These are phyloP conservation scores for Elongisporangium undulatum DNA, from an alignment of 352 stramenopile genomes.

Conservation along the genomic window DNA sequence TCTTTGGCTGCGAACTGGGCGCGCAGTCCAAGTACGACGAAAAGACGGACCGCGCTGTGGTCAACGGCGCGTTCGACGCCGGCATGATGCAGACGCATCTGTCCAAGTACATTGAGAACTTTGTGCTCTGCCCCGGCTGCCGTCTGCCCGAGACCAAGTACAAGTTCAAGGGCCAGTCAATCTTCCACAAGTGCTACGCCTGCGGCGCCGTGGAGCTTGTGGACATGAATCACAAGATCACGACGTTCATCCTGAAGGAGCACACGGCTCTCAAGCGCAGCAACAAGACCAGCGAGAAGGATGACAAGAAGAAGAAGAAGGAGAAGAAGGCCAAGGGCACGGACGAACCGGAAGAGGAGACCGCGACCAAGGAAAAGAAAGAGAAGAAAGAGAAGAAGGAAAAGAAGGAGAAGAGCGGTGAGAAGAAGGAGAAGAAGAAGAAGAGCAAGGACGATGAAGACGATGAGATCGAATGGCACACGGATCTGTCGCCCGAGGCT, in stretches of 20 bases:
- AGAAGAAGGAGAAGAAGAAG: slow-evolving; percentile 79
- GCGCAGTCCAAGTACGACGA: slow-evolving; percentile 97
- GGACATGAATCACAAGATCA: slow-evolving; percentile 98
- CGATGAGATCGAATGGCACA: slow-evolving; percentile 84
- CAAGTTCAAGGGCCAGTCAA: slow-evolving; percentile 97
- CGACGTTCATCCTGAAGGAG: slow-evolving; percentile 96
- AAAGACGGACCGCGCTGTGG: slow-evolving; percentile 94
- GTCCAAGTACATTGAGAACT: slow-evolving; percentile 98
- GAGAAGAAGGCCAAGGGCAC: slow-evolving; percentile 47
- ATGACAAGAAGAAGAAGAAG: slow-evolving; percentile 77
- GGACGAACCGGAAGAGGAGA: slow-evolving; percentile 67
- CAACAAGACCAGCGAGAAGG: slow-evolving; percentile 82
- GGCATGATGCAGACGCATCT: slow-evolving; percentile 94
- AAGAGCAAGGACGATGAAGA: slow-evolving; percentile 68
- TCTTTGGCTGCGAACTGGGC: slow-evolving; percentile 98
- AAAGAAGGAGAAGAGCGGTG: slow-evolving; percentile 42
- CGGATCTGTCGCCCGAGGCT: slow-evolving; percentile 76
- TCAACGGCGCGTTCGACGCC: slow-evolving; percentile 96
- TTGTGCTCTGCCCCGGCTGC: slow-evolving; percentile 97
- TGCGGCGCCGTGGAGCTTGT: slow-evolving; percentile 96
- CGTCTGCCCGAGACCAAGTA: slow-evolving; percentile 98
- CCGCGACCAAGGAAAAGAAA: slow-evolving; percentile 54
- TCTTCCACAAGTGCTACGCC: slow-evolving; percentile 98
- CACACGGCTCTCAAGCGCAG: slow-evolving; percentile 91
- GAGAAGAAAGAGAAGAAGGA: slow-evolving; percentile 70